phyloP scores from a whole-genome alignment of 129 eudicot genomes.

The Flaveria brownii region DNA sequence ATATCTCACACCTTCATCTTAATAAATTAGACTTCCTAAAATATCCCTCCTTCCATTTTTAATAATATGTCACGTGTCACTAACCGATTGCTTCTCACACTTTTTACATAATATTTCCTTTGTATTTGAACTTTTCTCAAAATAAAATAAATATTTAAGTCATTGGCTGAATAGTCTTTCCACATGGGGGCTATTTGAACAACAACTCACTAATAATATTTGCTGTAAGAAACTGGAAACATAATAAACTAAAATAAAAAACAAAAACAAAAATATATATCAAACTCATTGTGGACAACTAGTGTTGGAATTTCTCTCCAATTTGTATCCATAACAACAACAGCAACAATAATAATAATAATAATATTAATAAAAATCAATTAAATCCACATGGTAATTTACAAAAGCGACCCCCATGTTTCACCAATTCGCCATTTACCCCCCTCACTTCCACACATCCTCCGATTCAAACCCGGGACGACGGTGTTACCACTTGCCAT shows the following conservation, averaged over 20 bases:
- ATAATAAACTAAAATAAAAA: background rate
- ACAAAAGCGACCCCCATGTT: conserved; percentile 44
- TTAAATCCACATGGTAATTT: conserved; percentile 38
- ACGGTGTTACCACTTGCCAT: conserved; percentile 72
- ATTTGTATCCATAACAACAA: conserved; percentile 32
- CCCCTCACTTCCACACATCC: conserved; percentile 17
- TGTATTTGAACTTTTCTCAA: too few species aligned
- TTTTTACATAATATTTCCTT: too few species aligned
- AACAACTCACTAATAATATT: conserved; percentile 35
- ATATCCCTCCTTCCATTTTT: too few species aligned
- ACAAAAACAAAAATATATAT: background rate
- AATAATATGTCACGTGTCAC: too few species aligned
- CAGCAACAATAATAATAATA: background rate
- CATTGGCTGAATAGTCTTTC: conserved; percentile 25
- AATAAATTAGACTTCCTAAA: too few species aligned
- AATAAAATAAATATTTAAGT: background rate
- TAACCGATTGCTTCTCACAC: too few species aligned
- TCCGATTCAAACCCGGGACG: conserved; percentile 71
- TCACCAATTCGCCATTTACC: conserved; percentile 10
- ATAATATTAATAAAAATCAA: conserved; percentile 28
- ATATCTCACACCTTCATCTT: too few species aligned
- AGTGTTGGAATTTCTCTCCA: conserved; percentile 41
- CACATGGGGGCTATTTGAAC: conserved; percentile 49
- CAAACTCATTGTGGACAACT: conserved; percentile 28
- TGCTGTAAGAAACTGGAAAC: background rate